Base-by-base conservation (phyloP, 345 rosid species). In the Mangifera indica region DNA sequence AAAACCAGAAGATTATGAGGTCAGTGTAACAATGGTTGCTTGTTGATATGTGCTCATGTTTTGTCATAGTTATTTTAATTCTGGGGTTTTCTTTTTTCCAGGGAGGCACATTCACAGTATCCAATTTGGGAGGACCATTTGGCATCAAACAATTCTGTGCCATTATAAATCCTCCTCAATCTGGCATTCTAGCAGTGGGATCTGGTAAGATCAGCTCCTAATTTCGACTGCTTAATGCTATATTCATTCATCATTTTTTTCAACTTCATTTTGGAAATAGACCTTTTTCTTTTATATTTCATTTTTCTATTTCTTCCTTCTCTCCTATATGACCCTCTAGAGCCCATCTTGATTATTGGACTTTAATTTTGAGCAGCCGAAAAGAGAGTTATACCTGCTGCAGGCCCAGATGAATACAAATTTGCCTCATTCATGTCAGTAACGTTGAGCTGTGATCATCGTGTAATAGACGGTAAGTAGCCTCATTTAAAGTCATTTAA, bases 91-190 rank as follows among this genome's bases (percentile, higher is more conserved):
- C 62, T 14, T 55, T 12, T 63, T 74, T 80, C 54, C 92, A 95
- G 97, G 97, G 98, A 78, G 99, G 99, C 68, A 92, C 99, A 22
- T 95, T 95, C 67, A 88, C 97, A 12, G 96, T 95, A 29, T 87
- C 99, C 63, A 95, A 95, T 83, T 82, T 95, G 84, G 99, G 99
- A 71, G 98, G 98, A 54, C 97, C 99, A n/a, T 92, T 91, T 48
- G 98, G 98, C 20, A 81, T 95, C 83, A 92, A 88, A 81, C 98
- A 95, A 71, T 91, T 95, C 70, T 92, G 97, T 74, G 99, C 98
- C 53, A 91, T 92, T 66, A 80, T 95, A 63, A 95, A 92, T 82
- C 99, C 98, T 75, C 99, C 98, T 73, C 98, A 94, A 77, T 80
- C 98, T 5, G 97, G 93, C 72, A 94, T 94, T 82, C 91, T 94